Evolutionary conservation across 2,329 filamentous ascomycete genomes (phyloP).

Genomic region (Paecilomyces sp.): DNA sequence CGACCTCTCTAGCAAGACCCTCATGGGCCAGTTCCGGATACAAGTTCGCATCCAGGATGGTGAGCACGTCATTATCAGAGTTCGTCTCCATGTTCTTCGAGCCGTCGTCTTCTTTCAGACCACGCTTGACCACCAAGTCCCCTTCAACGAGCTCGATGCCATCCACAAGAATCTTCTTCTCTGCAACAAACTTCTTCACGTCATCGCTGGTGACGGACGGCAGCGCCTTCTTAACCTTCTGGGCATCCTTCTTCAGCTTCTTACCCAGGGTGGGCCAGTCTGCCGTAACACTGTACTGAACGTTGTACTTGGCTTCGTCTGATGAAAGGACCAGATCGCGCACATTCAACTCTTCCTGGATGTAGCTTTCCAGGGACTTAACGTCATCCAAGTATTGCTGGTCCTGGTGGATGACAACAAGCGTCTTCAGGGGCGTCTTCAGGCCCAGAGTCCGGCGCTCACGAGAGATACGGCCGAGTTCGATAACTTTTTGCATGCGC

Average conservation of each 20-base stretch:
- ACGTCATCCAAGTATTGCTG: conserved; percentile 79
- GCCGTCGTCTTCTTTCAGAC: conserved; percentile 63
- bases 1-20: conserved; percentile 82
- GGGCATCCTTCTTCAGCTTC: conserved; percentile 93
- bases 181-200: conserved; percentile 68
- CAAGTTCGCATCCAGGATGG: conserved; percentile 74
- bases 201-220: conserved; percentile 71
- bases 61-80: conserved; percentile 82
- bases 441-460: conserved; percentile 78
- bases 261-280: conserved; percentile 94
- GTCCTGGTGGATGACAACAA: conserved; percentile 83
- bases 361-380: conserved; percentile 76
- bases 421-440: conserved; percentile 83
- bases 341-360: conserved; percentile 86
- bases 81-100: conserved; percentile 76
- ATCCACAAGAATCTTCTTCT: conserved; percentile 71
- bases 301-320: conserved; percentile 85
- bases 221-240: conserved; percentile 83
- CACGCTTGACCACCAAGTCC: conserved; percentile 76
- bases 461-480: conserved; percentile 76
- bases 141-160: conserved; percentile 76
- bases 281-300: conserved; percentile 81
- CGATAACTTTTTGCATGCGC: conserved; percentile 94
- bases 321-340: conserved; percentile 74
- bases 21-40: conserved; percentile 84